Conservation (phyloP, 2,329 filamentous ascomycete species). For the Aspergillus sojae region DNA sequence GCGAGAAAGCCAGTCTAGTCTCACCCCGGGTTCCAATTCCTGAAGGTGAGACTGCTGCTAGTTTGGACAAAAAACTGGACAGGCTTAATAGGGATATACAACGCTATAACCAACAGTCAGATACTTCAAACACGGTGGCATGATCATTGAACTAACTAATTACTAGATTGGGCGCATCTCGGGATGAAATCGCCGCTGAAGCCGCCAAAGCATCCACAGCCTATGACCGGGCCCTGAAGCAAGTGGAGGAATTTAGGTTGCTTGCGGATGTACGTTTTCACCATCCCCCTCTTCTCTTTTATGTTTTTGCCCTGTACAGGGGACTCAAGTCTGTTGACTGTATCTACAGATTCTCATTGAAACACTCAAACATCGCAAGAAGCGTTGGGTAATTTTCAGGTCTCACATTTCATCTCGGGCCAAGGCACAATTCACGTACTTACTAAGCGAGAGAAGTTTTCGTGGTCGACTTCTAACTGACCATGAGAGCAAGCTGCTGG, state of each 20-base stretch:
- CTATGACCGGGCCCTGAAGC: constrained; percentile 39
- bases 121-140: constrained; percentile 7
- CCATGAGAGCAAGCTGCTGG: constrained; percentile 72
- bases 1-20: constrained; percentile 56
- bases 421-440: constrained; percentile 81
- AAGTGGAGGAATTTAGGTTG: constrained; percentile 41
- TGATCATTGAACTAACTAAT: constrained; percentile 26
- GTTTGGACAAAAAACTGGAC: constrained; percentile 50
- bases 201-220: constrained; percentile 40
- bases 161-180: constrained; percentile 60
- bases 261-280: constrained; percentile 40
- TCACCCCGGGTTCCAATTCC: constrained; percentile 64
- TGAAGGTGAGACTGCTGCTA: constrained; percentile 63
- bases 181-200: constrained; percentile 64
- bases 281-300: constrained; percentile 7
- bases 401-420: constrained; percentile 83
- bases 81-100: constrained; percentile 62
- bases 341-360: constrained; percentile 53
- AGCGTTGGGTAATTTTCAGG: constrained; percentile 80
- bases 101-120: constrained; percentile 55
- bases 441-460: constrained; percentile 87
- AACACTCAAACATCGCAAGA: constrained; percentile 69
- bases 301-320: constrained; percentile 24
- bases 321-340: constrained; percentile 5
- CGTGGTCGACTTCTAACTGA: constrained; percentile 79